Percentiles rank a stretch among this genome's conserved stretches.
Conservation (phyloP, 1,139 yeast genomes). For the Schizosaccharomyces versatilis region DNA sequence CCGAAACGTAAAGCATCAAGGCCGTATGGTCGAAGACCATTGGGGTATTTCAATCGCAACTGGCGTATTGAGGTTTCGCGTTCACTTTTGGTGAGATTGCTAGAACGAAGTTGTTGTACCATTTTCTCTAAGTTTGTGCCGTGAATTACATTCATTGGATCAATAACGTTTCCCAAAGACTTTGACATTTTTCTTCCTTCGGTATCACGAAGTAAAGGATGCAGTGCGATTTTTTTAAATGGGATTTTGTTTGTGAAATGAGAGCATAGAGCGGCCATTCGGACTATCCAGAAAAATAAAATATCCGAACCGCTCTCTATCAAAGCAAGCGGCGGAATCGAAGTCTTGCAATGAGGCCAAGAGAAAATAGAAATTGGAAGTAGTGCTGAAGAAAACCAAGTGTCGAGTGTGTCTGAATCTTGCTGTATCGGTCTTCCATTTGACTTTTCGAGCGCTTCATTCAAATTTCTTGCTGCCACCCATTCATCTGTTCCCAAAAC, state of each 20-base stretch:
- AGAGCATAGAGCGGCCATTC: constrained; percentile 11
- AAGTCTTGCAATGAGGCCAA: constrained; percentile 5
- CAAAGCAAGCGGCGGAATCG: constrained; percentile 4
- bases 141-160: constrained; percentile 9
- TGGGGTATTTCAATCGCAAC: constrained; percentile 3
- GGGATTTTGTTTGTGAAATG: constrained; percentile 7
- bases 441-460: constrained; percentile 5
- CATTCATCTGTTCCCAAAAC: constrained; percentile 4
- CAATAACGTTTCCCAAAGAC: constrained; percentile 11
- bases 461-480: constrained; percentile 7
- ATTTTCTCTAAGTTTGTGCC: constrained; percentile 5
- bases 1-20: constrained; percentile 11
- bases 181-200: constrained; percentile 12
- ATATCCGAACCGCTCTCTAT: constrained; percentile 12
- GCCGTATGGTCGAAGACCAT: constrained; percentile 7
- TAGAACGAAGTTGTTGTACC: background rate
- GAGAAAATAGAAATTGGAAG: constrained; percentile 10
- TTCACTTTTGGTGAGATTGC: constrained; percentile 1
- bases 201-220: constrained; percentile 10
- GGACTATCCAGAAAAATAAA: constrained; percentile 11
- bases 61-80: background rate
- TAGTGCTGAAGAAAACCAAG: constrained; percentile 11
- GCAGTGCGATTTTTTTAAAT: constrained; percentile 9
- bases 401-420: constrained; percentile 10
- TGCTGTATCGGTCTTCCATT: constrained; percentile 5